These are phyloP conservation scores for Iberis pinnata DNA, from an alignment of 345 rosid genomes.

Conservation along the genomic window DNA sequence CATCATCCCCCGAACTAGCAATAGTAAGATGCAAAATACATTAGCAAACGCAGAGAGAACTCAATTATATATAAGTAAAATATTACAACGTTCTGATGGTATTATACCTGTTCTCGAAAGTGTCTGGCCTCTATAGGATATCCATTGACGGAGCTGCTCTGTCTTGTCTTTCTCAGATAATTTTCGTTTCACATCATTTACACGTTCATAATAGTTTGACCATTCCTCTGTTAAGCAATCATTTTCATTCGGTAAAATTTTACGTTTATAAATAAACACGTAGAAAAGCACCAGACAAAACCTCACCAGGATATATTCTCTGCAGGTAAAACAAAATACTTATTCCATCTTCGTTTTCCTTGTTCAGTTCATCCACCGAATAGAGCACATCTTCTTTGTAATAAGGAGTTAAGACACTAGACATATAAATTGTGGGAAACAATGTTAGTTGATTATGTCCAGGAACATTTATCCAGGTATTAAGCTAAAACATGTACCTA, in stretches of 20 bases:
- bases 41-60: not conserved
- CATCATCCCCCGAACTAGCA: constrained; percentile 97
- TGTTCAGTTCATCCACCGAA: constrained; percentile 66
- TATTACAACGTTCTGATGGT: constrained; percentile 6
- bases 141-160: constrained; percentile 67
- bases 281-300: constrained; percentile 13
- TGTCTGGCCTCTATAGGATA: constrained; percentile 88
- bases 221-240: constrained; percentile 67
- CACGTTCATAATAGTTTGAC: constrained; percentile 61
- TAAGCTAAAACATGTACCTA: constrained; percentile 43
- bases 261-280: constrained; percentile 9
- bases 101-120: constrained; percentile 81
- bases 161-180: constrained; percentile 23
- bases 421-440: constrained; percentile 24
- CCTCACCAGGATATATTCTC: constrained; percentile 86
- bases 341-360: constrained; percentile 94
- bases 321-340: constrained; percentile 68
- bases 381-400: constrained; percentile 81
- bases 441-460: constrained; percentile 5
- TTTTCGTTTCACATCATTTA: constrained; percentile 28
- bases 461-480: not conserved
- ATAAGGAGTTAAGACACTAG: constrained; percentile 88
- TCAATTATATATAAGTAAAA: constrained; percentile 7
- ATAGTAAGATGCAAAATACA: constrained; percentile 16
- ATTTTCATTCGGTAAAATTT: constrained; percentile 15